phyloP scores from a whole-genome alignment of 148 eudicot genomes.

The Gaultheria prostrata region DNA sequence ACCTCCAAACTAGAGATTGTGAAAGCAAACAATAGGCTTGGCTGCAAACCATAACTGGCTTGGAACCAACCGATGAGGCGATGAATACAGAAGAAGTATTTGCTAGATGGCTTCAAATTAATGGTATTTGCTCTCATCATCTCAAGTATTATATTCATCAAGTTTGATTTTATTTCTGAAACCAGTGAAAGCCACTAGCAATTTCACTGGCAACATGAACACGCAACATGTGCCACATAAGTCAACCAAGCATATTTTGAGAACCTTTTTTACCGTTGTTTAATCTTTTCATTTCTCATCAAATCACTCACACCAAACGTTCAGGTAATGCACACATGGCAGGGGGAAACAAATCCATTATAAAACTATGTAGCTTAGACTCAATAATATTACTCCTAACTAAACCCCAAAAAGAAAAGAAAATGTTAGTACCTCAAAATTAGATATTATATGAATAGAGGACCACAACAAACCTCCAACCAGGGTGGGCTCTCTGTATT shows the following conservation, averaged over 20 bases:
- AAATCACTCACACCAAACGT: not conserved
- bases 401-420: not conserved
- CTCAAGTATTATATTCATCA: not conserved
- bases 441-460: not conserved
- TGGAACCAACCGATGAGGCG: not conserved
- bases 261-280: not conserved
- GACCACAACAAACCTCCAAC: constrained; percentile 35
- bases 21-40: not conserved
- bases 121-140: not conserved
- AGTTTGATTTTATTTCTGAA: not conserved
- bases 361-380: not conserved
- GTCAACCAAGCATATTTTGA: not conserved
- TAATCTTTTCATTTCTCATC: not conserved
- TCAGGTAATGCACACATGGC: not conserved
- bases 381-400: not conserved
- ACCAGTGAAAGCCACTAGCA: not conserved
- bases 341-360: not conserved
- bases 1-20: not conserved
- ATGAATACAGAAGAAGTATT: not conserved
- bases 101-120: not conserved
- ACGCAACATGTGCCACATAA: not conserved
- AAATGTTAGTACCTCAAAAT: not conserved
- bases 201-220: not conserved
- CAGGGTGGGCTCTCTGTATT: constrained; percentile 13
- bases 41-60: not conserved